These are phyloP conservation scores for Globisporangium sylvaticum DNA, from an alignment of 352 stramenopile species.

Conservation along the genomic window DNA sequence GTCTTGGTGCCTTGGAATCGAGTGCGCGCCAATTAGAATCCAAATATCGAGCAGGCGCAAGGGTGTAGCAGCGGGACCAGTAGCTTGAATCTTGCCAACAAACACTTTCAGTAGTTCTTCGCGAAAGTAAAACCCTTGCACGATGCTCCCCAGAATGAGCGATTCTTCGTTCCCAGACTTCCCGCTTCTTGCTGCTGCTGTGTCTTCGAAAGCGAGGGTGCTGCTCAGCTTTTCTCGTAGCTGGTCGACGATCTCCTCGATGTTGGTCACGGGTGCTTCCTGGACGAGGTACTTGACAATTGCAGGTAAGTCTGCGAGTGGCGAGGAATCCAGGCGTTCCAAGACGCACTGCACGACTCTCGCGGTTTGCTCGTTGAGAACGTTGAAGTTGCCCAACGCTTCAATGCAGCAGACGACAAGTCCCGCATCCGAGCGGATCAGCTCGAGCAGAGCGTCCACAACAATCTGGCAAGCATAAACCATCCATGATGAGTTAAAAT, in stretches of 20 bases:
- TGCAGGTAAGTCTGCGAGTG: constrained; percentile 39
- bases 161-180: constrained; percentile 34
- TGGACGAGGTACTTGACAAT: constrained; percentile 67
- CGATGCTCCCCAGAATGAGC: constrained; percentile 41
- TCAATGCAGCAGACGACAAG: constrained; percentile 60
- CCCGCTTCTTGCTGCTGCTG: not conserved
- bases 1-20: constrained; percentile 30
- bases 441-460: constrained; percentile 46
- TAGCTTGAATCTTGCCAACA: constrained; percentile 22
- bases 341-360: constrained; percentile 40
- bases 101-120: constrained; percentile 48
- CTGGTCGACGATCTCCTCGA: constrained; percentile 35
- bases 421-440: constrained; percentile 40
- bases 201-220: constrained; percentile 26
- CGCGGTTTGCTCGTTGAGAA: constrained; percentile 35
- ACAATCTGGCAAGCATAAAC: constrained; percentile 22
- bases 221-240: constrained; percentile 49
- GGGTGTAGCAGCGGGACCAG: constrained; percentile 1
- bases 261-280: constrained; percentile 30
- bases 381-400: constrained; percentile 60
- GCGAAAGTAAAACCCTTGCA: constrained; percentile 53
- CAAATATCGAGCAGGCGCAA: constrained; percentile 47
- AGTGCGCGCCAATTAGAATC: constrained; percentile 39
- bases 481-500: not conserved
- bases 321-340: constrained; percentile 45